These are phyloP conservation scores for Pseudognaphalium luteoalbum DNA, from an alignment of 129 eudicot genomes.

Conservation along the genomic window DNA sequence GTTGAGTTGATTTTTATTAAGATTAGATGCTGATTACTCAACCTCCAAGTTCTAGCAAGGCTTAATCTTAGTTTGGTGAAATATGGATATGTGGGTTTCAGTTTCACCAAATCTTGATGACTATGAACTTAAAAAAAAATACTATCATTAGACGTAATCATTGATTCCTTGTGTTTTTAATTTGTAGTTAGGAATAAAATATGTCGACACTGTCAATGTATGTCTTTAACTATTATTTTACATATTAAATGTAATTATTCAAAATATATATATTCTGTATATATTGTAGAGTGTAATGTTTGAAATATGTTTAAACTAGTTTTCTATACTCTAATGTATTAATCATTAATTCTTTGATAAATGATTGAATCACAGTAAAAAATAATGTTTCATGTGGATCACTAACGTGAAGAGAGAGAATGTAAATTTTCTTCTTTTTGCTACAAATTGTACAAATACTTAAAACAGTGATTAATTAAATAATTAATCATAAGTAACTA, in stretches of 20 bases:
- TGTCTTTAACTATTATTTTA: not conserved
- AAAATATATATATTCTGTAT: too few species aligned
- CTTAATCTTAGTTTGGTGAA: slow-evolving; percentile 45
- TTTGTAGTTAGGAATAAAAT: not conserved
- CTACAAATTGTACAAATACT: too few species aligned
- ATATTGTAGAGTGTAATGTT: too few species aligned
- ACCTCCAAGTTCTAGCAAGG: slow-evolving; percentile 22
- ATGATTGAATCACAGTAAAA: too few species aligned
- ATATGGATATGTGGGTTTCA: slow-evolving; percentile 45
- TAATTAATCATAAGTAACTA: not conserved
- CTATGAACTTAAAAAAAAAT: not conserved
- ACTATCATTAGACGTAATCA: slow-evolving; percentile 6
- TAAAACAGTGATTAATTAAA: too few species aligned
- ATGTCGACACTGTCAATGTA: not conserved
- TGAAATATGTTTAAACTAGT: too few species aligned
- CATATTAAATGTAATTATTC: not conserved
- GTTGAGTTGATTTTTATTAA: slow-evolving; percentile 28
- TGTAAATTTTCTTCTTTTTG: too few species aligned
- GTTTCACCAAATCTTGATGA: slow-evolving; percentile 45
- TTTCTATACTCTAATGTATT: not conserved
- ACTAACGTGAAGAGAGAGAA: too few species aligned
- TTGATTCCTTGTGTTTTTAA: not conserved
- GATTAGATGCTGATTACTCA: slow-evolving; percentile 38
- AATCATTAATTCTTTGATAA: too few species aligned
- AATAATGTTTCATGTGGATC: too few species aligned